phyloP scores from a whole-genome alignment of 2,329 filamentous ascomycete genomes.

The Pyrenochaeta sp. region DNA sequence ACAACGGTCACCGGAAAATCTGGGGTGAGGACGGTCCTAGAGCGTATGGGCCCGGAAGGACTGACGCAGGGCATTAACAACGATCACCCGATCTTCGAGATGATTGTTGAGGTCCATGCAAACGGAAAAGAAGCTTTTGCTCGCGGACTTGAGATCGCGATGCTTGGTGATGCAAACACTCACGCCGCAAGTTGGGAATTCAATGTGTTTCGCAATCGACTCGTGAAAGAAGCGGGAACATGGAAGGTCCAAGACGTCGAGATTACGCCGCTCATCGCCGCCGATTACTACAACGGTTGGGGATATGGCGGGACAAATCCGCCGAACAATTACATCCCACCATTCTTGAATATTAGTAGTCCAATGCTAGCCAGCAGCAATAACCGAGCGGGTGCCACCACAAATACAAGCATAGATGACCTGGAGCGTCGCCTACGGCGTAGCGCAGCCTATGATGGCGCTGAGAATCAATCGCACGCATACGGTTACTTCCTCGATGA shows the following conservation, averaged over 20 bases:
- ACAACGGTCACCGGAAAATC: constrained; percentile 16
- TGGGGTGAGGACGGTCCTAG: constrained; percentile 24
- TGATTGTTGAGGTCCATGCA: constrained; percentile 27
- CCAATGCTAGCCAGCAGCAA: neutral
- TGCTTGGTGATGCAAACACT: constrained; percentile 31
- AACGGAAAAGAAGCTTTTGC: constrained; percentile 25
- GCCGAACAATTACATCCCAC: constrained; percentile 19
- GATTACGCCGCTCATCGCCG: constrained; percentile 28
- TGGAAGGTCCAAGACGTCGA: constrained; percentile 30
- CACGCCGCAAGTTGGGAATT: constrained; percentile 33
- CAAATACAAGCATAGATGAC: constrained; percentile 14
- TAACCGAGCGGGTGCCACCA: neutral
- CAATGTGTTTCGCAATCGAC: constrained; percentile 33
- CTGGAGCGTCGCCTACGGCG: constrained; percentile 28
- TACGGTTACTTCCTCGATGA: constrained; percentile 36
- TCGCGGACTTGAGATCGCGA: constrained; percentile 33
- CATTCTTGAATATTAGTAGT: constrained; percentile 18
- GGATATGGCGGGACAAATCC: constrained; percentile 20
- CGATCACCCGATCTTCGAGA: constrained; percentile 35
- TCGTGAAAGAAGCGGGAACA: constrained; percentile 26
- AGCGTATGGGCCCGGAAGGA: constrained; percentile 31
- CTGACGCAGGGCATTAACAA: constrained; percentile 34
- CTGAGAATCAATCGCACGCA: constrained; percentile 32
- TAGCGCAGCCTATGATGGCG: constrained; percentile 31
- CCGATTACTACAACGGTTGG: constrained; percentile 37